These are phyloP conservation scores for Leishmania turanica DNA, from an alignment of 208 protist species.

Conservation along the genomic window DNA sequence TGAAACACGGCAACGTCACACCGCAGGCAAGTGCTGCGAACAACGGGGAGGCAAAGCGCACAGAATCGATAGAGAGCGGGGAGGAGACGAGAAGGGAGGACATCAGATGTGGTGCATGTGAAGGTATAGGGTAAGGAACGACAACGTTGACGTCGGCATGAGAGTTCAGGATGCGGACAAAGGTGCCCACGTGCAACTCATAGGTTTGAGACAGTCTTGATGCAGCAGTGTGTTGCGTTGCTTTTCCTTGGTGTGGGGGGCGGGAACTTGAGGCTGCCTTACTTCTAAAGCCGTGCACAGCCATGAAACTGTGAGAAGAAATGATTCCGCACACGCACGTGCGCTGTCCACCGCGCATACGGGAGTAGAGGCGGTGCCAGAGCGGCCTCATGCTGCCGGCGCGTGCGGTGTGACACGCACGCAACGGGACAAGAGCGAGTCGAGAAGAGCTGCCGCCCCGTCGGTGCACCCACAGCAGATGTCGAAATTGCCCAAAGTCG, in stretches of 20 bases:
- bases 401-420: not conserved
- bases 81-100: not conserved
- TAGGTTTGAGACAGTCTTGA: not conserved
- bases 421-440: conserved; percentile 10
- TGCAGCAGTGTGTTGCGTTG: not conserved
- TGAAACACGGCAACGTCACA: not conserved
- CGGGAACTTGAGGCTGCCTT: not conserved
- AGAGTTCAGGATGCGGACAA: not conserved
- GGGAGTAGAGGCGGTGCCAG: not conserved
- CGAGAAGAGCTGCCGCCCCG: not conserved
- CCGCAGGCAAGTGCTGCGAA: not conserved
- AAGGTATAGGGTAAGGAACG: not conserved
- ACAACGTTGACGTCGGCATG: not conserved
- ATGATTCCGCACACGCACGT: not conserved
- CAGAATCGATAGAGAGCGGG: not conserved
- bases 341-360: not conserved
- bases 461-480: conserved; percentile 10
- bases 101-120: not conserved
- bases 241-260: not conserved
- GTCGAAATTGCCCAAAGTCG: conserved; percentile 28
- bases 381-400: not conserved
- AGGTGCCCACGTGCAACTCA: too few species aligned
- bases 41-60: not conserved
- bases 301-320: not conserved
- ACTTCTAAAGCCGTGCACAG: not conserved